Conservation (phyloP, 345 rosid species). For the Citrus sinensis region DNA sequence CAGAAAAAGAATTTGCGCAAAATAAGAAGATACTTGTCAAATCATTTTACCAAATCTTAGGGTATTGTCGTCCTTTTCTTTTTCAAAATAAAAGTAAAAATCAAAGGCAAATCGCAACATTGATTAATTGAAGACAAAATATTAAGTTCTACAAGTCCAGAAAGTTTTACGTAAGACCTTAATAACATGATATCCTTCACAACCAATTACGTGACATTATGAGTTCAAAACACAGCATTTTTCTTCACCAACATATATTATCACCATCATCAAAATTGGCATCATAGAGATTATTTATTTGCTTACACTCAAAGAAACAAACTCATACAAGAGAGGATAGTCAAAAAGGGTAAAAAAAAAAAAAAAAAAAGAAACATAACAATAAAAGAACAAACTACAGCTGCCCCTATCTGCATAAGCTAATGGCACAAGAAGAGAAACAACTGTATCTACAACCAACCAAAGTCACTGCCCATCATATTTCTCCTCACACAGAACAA, state of each 20-base stretch:
- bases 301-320: constrained; percentile 16
- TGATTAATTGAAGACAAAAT: neutral
- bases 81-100: no score
- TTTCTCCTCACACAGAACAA: constrained; percentile 10
- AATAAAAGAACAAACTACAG: constrained; percentile 26
- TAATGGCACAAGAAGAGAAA: constrained; percentile 35
- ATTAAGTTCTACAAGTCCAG: no score
- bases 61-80: no score
- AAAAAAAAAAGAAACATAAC: constrained; percentile 7
- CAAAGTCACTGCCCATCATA: constrained; percentile 12
- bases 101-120: no score
- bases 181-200: neutral
- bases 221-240: neutral
- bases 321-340: constrained; percentile 20
- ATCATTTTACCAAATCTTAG: no score
- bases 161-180: neutral
- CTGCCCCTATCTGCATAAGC: constrained; percentile 34
- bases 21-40: no score
- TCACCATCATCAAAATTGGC: constrained; percentile 17
- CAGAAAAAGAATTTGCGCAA: no score
- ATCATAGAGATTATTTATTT: constrained; percentile 24
- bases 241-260: neutral
- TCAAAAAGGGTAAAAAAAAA: neutral
- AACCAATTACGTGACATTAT: neutral
- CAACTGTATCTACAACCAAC: constrained; percentile 49